Evolutionary conservation across 768 basidiomycete species (phyloP), one percentile per base, ranked within the genome.

Genomic region (Lentinus brumalis): DNA sequence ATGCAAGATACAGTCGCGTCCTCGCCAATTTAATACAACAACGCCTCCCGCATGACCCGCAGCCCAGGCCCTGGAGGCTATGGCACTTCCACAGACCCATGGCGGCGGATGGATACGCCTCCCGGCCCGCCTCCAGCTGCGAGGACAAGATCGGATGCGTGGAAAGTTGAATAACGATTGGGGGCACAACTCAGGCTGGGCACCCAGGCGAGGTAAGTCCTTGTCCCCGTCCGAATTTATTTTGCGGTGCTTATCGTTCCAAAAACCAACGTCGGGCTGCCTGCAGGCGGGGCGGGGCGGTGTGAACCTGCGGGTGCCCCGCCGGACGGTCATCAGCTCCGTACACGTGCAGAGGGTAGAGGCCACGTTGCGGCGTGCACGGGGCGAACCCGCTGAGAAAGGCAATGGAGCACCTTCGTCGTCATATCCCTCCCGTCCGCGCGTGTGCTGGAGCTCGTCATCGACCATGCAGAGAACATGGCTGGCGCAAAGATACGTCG

Each of bases 251-350:
- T 29, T 49, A 49, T 49, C 46, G 4, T 14, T 9, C 21, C 46
- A 26, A 11, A 21, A 18, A 49, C 18, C n/a, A 47, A 21, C 21
- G 26, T 26, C 26, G 44, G 14, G n/a, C 7, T 21, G 21, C 35
- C 35, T 35, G 35, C 35, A 45, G 21, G 16, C 21, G 9, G 44
- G n/a, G n/a, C 14, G n/a, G 44, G 44, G 21, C 42, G 14, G 15
- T 15, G 15, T 14, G 42, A 44, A 14, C 18, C 42, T 45, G 44
- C 44, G 44, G n/a, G n/a, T 4, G 46, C 46, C 4, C 26, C 8
- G 26, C 21, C 21, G 46, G 6, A 61, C 60, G 60, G 60, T 56
- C 55, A 56, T 51, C 60, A 61, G 60, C 41, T 49, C 59, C 55
- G 60, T 30, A 56, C 60, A 61, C 60, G 60, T 61, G 60, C 52